Percentiles rank a stretch among this genome's conserved stretches.
These are phyloP conservation scores for Paraurostyla sp. DNA, from an alignment of 73 alveolate genomes.

Conservation along the genomic window DNA sequence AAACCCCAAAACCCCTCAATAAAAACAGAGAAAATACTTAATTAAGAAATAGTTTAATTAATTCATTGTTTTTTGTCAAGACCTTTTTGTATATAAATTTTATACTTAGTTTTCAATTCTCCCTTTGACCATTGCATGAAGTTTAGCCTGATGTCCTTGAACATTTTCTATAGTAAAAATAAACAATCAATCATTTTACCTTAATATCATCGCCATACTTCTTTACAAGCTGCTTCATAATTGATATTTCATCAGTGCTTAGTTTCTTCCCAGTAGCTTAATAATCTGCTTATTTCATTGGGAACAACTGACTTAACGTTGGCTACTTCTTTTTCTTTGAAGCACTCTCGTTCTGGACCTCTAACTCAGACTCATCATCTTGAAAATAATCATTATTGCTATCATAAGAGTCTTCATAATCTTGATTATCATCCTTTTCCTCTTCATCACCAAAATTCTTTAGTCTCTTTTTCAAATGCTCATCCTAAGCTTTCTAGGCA, in stretches of 20 bases:
- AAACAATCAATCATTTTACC: background rate
- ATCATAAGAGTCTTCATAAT: slow-evolving; percentile 16
- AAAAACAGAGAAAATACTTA: no score
- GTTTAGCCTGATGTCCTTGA: slow-evolving; percentile 5
- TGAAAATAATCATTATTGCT: background rate
- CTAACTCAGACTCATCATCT: background rate
- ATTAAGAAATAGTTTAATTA: no score
- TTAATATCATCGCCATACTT: slow-evolving; percentile 38
- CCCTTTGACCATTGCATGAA: slow-evolving; percentile 55
- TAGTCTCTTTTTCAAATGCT: background rate
- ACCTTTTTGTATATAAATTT: background rate
- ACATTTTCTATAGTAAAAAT: background rate
- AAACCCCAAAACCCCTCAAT: no score
- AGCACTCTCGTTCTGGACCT: background rate
- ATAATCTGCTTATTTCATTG: background rate
- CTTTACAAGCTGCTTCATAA: background rate
- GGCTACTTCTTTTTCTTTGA: background rate
- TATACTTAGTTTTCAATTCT: background rate
- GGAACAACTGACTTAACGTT: background rate
- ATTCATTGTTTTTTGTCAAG: slow-evolving; percentile 9
- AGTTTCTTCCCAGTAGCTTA: slow-evolving; percentile 31
- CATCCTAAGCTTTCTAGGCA: background rate
- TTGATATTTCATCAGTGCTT: slow-evolving; percentile 11
- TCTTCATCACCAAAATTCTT: background rate
- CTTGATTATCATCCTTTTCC: background rate